phyloP scores from a whole-genome alignment of 2,329 filamentous ascomycete genomes.

The Aureobasidium melanogenum region DNA sequence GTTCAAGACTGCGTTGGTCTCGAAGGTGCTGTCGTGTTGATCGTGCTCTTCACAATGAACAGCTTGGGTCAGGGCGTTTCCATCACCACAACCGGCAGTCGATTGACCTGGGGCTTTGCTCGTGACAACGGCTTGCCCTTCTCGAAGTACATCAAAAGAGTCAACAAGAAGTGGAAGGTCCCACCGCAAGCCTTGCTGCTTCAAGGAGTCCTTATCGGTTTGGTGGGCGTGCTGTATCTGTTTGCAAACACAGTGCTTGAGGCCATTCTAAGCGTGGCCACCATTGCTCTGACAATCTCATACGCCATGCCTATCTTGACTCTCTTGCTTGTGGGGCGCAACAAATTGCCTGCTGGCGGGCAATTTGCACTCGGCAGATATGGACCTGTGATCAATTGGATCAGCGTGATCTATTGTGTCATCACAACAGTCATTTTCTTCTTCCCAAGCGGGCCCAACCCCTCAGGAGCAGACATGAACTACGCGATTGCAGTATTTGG shows the following conservation, averaged over 20 bases:
- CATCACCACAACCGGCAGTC: conserved; percentile 34
- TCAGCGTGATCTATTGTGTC: conserved; percentile 43
- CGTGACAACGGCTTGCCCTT: conserved; percentile 21
- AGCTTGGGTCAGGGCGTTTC: conserved; percentile 46
- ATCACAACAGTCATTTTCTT: conserved; percentile 49
- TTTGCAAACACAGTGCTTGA: conserved; percentile 34
- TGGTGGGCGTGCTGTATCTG: conserved; percentile 43
- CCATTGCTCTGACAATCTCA: conserved; percentile 34
- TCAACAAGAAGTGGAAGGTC: conserved; percentile 43
- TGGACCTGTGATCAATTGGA: conserved; percentile 23
- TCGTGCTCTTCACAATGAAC: conserved; percentile 48
- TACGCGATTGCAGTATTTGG: conserved; percentile 50
- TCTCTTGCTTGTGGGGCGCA: conserved; percentile 39
- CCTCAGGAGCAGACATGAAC: conserved; percentile 45
- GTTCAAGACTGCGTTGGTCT: conserved; percentile 45
- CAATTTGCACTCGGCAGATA: conserved; percentile 36
- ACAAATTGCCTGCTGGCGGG: conserved; percentile 40
- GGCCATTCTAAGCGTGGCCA: conserved; percentile 34
- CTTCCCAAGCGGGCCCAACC: conserved; percentile 41
- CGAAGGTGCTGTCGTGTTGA: conserved; percentile 36
- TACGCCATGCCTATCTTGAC: conserved; percentile 33
- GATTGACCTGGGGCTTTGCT: conserved; percentile 22
- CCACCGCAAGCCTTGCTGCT: conserved; percentile 45
- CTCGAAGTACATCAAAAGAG: conserved; percentile 23
- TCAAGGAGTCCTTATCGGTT: conserved; percentile 38